phyloP scores from a whole-genome alignment of 2,329 filamentous ascomycete genomes.

The Epichloe uncinata region DNA sequence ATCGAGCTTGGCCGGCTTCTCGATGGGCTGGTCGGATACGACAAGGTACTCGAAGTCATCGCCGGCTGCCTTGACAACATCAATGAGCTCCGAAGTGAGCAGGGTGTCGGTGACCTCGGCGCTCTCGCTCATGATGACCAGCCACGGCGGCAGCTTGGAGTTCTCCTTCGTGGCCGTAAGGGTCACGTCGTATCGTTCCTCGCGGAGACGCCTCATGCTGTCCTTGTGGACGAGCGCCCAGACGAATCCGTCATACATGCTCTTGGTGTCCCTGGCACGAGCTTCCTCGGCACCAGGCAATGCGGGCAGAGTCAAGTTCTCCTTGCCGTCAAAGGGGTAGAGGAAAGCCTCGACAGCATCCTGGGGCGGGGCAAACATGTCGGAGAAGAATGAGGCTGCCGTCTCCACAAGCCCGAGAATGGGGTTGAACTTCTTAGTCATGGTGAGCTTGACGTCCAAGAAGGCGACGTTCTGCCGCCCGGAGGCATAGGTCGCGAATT shows the following conservation, averaged over 20 bases:
- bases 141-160: slow-evolving; percentile 76
- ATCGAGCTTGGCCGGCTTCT: slow-evolving; percentile 74
- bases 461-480: slow-evolving; percentile 90
- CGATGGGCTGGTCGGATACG: slow-evolving; percentile 75
- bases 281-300: slow-evolving; percentile 43
- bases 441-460: slow-evolving; percentile 67
- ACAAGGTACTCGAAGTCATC: slow-evolving; percentile 74
- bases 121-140: slow-evolving; percentile 92
- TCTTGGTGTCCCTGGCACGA: slow-evolving; percentile 45
- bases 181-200: slow-evolving; percentile 88
- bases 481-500: slow-evolving; percentile 78
- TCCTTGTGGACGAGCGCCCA: slow-evolving; percentile 95
- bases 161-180: slow-evolving; percentile 90
- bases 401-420: slow-evolving; percentile 47
- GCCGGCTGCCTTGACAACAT: slow-evolving; percentile 65
- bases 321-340: slow-evolving; percentile 88
- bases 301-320: slow-evolving; percentile 61
- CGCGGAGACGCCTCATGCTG: slow-evolving; percentile 75
- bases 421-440: slow-evolving; percentile 83
- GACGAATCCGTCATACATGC: slow-evolving; percentile 78
- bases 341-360: slow-evolving; percentile 66
- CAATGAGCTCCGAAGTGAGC: slow-evolving; percentile 75
- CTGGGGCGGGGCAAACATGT: slow-evolving; percentile 53
- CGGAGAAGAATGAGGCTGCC: slow-evolving; percentile 62
- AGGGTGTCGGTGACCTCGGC: slow-evolving; percentile 84